Evolutionary conservation across 441 rosid genomes (phyloP), one percentile per base, ranked within the genome.

Genomic region (Arabidopsis hybrid): DNA sequence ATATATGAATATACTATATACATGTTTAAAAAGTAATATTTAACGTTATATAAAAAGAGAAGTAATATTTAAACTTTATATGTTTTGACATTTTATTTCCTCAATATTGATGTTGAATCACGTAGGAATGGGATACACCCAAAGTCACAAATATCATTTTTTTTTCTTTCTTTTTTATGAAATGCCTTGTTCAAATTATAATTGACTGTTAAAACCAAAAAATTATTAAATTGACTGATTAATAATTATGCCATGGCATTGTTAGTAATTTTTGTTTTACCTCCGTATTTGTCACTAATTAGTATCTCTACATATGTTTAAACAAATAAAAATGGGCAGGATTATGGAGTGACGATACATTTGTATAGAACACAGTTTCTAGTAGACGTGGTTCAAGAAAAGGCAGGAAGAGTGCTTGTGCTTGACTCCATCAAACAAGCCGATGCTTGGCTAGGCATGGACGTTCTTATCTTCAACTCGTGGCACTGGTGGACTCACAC

Each of bases 401-500:
- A 67, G 11, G 79, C 50, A 35, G 85, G 85, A 53, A 40, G 75
- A 58, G 80, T 82, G n/a, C 82, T 84, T 68, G 82, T 82, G 57
- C 82, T 84, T 0, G 87, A 69, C 73, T 84, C 87, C 51, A 84
- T 84, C 72, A 80, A 72, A 65, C 77, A 72, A 56, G 87, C 81
- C 36, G 8, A 82, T 21, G 80, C 85, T 29, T 84, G 87, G 87
- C 76, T 56, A 60, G 81, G 78, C 43, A 84, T 84, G 87, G 87
- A 82, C 81, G 72, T 84, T 60, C 58, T 84, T 62, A 75, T 84
- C 77, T 84, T 84, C 72, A 84, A 84, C 74, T 31, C 87, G 14
- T 84, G 85, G 87, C 87, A 84, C 61, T 84, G 87, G 87, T 84
- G 87, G 87, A 75, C 81, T 7, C 85, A 84, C 78, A 75, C 70